Evolutionary conservation across 148 eudicot genomes (phyloP).

Genomic region (Chenopodium berlandieri): DNA sequence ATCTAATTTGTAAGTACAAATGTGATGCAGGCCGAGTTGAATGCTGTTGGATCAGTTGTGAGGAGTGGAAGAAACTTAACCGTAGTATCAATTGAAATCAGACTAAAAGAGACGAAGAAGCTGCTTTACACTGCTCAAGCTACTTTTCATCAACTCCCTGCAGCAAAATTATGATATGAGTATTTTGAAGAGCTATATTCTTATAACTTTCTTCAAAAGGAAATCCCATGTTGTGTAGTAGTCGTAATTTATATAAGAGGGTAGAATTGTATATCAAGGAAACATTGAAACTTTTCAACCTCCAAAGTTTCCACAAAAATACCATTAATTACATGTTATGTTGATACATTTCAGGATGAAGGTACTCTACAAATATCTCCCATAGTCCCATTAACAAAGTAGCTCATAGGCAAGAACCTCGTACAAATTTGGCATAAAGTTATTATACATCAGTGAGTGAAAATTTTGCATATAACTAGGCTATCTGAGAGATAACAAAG

Average conservation of each 20-base stretch:
- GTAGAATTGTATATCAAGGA: background rate
- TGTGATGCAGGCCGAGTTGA: slow-evolving; percentile 48
- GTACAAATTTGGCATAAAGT: background rate
- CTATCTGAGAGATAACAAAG: background rate
- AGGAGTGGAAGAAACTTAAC: slow-evolving; percentile 75
- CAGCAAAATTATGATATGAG: slow-evolving; percentile 10
- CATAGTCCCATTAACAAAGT: background rate
- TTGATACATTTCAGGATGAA: background rate
- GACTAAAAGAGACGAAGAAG: slow-evolving; percentile 39
- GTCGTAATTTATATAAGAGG: background rate
- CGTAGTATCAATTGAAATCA: slow-evolving; percentile 51
- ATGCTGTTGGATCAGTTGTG: slow-evolving; percentile 54
- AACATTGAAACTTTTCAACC: background rate
- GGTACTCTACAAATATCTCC: background rate
- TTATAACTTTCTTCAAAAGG: background rate
- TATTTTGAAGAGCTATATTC: too few species aligned
- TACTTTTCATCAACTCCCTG: slow-evolving; percentile 37
- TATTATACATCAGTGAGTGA: background rate
- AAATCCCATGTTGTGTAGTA: background rate
- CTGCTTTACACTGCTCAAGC: slow-evolving; percentile 54
- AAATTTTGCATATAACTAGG: background rate
- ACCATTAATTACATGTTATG: background rate
- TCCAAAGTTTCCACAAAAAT: background rate
- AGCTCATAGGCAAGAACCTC: background rate
- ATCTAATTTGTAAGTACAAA: background rate